Evolutionary conservation across 441 rosid species (phyloP).

Genomic region (Syzygium syzygioides): DNA sequence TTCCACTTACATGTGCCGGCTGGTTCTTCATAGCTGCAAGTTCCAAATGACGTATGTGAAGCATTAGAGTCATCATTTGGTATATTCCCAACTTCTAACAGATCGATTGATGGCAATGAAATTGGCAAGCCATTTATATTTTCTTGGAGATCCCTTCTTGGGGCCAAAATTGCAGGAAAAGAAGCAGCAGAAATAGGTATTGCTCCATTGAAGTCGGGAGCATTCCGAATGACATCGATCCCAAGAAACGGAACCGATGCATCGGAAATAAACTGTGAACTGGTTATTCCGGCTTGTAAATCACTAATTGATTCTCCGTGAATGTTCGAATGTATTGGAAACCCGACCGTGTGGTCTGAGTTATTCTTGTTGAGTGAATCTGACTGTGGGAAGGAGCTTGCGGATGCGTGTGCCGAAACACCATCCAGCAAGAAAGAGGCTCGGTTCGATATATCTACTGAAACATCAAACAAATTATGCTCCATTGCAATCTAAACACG

Average conservation of each 20-base stretch:
- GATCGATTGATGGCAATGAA: slow-evolving; percentile 30
- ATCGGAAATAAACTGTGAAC: slow-evolving; percentile 21
- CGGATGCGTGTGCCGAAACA: slow-evolving; percentile 11
- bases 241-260: slow-evolving; percentile 23
- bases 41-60: slow-evolving; percentile 21
- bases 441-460: slow-evolving; percentile 14
- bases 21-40: slow-evolving; percentile 27
- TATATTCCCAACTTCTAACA: slow-evolving; percentile 25
- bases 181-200: slow-evolving; percentile 25
- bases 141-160: slow-evolving; percentile 47
- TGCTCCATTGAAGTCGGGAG: slow-evolving; percentile 26
- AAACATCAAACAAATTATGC: slow-evolving; percentile 27
- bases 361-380: slow-evolving; percentile 24
- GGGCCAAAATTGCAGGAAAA: slow-evolving; percentile 29
- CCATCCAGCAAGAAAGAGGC: slow-evolving; percentile 23
- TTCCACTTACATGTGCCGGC: slow-evolving; percentile 30
- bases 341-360: slow-evolving; percentile 26
- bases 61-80: slow-evolving; percentile 34
- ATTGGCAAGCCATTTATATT: slow-evolving; percentile 27
- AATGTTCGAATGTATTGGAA: slow-evolving; percentile 20
- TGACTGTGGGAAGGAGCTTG: slow-evolving; percentile 20
- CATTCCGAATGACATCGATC: slow-evolving; percentile 29
- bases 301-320: slow-evolving; percentile 24
- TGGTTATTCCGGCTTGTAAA: slow-evolving; percentile 11
- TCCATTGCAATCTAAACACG: slow-evolving; percentile 19